A percentile compares a stretch with the other conserved stretches of the same genome.
phyloP scores from a whole-genome alignment of 2,329 filamentous ascomycete species.

The Lasiodiplodia theobromae region DNA sequence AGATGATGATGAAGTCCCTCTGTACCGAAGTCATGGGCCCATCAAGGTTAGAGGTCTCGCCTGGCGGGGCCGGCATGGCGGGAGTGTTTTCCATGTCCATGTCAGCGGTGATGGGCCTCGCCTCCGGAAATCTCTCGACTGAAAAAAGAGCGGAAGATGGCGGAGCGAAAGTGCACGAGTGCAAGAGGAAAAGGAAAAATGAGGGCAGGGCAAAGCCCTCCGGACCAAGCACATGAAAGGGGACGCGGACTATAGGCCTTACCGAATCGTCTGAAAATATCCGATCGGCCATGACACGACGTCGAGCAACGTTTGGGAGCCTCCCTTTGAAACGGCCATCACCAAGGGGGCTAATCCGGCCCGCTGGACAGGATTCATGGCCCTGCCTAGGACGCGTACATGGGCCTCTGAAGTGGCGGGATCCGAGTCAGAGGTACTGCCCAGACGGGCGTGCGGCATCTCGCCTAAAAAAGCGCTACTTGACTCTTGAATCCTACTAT shows the following conservation, averaged over 20 bases:
- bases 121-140: neutral
- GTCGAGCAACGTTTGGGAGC: neutral
- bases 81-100: constrained; percentile 14
- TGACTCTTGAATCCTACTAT: neutral
- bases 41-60: constrained; percentile 14
- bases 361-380: neutral
- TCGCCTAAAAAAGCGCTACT: neutral
- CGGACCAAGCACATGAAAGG: neutral
- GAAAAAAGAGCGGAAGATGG: neutral
- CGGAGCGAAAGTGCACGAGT: neutral
- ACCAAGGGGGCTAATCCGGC: neutral
- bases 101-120: neutral
- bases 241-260: neutral
- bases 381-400: neutral
- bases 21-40: constrained; percentile 5
- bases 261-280: neutral
- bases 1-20: constrained; percentile 6
- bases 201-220: neutral
- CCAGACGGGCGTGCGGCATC: neutral
- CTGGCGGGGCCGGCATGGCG: constrained; percentile 11
- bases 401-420: neutral
- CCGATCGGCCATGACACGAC: neutral
- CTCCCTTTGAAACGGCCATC: constrained; percentile 7
- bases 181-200: neutral
- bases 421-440: neutral